Evolutionary conservation across 2,329 filamentous ascomycete genomes (phyloP), one percentile per base, ranked within the genome.

Genomic region (Gnomoniopsis sp.): DNA sequence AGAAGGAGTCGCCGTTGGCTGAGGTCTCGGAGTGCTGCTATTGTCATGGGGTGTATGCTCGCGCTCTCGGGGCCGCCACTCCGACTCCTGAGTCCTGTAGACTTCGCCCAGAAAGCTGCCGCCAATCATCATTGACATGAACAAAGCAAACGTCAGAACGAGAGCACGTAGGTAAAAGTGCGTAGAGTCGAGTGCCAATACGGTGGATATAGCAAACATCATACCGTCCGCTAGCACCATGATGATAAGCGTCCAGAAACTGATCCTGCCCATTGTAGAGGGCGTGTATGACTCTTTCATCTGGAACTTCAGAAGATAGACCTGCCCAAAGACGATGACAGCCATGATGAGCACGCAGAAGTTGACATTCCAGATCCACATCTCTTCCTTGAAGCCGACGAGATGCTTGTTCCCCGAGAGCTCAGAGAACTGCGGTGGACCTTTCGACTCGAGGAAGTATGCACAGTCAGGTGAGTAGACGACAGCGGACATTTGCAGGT

Each of bases 391-490:
- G 65, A 82, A 76, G 10, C 86, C 86, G 1, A 77, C 68, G 3
- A 88, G 74, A 66, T 88, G 85, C 10, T 79, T 72, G 11, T 79
- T 72, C 1, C 79, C 79, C 34, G 85, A 80, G 6, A 70, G 70
- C 0, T 77, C 73, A 0, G 81, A 67, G 60, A 78, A 86, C 15
- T 76, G 72, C 0, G 86, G 86, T 1, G 85, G 83, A 0, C 87
- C 87, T 65, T 84, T 86, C 15, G 83, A 83, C 66, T 88, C 84
- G 36, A 89, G 74, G 61, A 88, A 86, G 70, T 84, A 88, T 3
- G 79, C 82, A 65, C 87, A 89, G 68, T 89, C 87, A 1, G 87
- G 87, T 12, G 87, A 89, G 71, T 85, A 88, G 19, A 88, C 75
- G 22, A 88, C 78, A 6, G 82, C 77, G 1, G 86, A 88, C 75